A percentile compares a stretch with the other conserved stretches of the same genome.
These are phyloP conservation scores for Salvia miltiorrhiza DNA, from an alignment of 257 asterid species.

Conservation along the genomic window DNA sequence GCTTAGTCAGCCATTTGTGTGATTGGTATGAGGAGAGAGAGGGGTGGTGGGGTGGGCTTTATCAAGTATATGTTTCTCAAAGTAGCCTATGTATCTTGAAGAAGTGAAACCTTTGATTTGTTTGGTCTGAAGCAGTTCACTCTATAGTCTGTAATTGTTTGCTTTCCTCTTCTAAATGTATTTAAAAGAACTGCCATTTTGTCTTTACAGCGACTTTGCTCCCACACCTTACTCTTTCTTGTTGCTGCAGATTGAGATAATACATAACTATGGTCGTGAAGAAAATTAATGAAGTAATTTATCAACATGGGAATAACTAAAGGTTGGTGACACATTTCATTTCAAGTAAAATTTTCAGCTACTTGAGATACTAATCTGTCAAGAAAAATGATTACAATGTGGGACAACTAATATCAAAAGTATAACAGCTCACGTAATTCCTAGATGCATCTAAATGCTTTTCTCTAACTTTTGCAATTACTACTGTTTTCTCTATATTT, in stretches of 20 bases:
- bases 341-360: not conserved
- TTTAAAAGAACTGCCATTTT: not conserved
- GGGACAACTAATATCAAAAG: not conserved
- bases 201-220: not conserved
- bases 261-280: constrained; percentile 77
- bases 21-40: not conserved
- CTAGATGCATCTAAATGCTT: not conserved
- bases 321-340: constrained; percentile 20
- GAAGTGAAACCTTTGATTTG: not conserved
- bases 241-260: constrained; percentile 71
- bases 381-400: not conserved
- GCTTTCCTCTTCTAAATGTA: not conserved
- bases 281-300: constrained; percentile 37
- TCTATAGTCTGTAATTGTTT: not conserved
- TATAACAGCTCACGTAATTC: not conserved
- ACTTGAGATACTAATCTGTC: not conserved
- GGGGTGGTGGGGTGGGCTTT: not conserved
- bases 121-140: not conserved
- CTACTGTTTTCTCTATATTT: not conserved
- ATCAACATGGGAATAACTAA: constrained; percentile 20
- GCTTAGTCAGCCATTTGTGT: not conserved
- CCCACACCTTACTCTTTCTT: constrained; percentile 21
- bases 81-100: constrained; percentile 2
- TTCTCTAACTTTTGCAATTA: not conserved
- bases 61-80: not conserved